Evolutionary conservation across 495 filamentous ascomycete species (phyloP), one percentile per base, ranked within the genome.

Genomic region (Halenospora varia): DNA sequence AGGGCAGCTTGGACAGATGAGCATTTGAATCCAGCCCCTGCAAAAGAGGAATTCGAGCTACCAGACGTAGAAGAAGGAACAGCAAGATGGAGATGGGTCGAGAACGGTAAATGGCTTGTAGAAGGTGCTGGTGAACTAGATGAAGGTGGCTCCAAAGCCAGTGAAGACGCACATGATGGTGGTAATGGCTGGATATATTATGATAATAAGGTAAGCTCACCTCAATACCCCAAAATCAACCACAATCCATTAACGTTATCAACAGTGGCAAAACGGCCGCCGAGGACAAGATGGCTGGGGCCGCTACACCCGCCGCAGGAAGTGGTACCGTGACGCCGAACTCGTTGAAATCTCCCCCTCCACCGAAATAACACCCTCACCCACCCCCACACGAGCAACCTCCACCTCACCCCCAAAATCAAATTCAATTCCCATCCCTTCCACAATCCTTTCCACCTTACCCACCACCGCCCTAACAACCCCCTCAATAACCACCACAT

Each of bases 261-360:
- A 51, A 67, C 42, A 96, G 89, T 98, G 94, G 94, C 86, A 89
- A 67, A 90, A 96, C 64, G 92, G 92, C 24, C 87, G 89, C 15
- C 82, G 92, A 45, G 92, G 88, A 9, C 84, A 86, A 66, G 94
- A 97, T 60, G 88, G 92, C 41, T 99, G 95, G 95, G 90, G 91
- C 23, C 83, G 91, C 25, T 99, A 96, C 73, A 99, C 94, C 0
- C 82, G 94, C 23, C 83, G 94, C 10, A 77, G 94, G 51, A 99
- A 97, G 70, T 99, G 94, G 94, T 91, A 87, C 66, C 86, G 95
- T 25, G 94, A 96, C 64, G 94, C 95, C 23, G 95, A 99, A 70
- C 82, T 99, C 18, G 88, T 96, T 35, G 95, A 99, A 61, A 72
- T 83, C 19, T 71, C 80, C 22, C 71, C 69, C 10, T 71, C 56